Evolutionary conservation across 2,329 filamentous ascomycete species (phyloP).

Genomic region (Penicillium capsulatum): DNA sequence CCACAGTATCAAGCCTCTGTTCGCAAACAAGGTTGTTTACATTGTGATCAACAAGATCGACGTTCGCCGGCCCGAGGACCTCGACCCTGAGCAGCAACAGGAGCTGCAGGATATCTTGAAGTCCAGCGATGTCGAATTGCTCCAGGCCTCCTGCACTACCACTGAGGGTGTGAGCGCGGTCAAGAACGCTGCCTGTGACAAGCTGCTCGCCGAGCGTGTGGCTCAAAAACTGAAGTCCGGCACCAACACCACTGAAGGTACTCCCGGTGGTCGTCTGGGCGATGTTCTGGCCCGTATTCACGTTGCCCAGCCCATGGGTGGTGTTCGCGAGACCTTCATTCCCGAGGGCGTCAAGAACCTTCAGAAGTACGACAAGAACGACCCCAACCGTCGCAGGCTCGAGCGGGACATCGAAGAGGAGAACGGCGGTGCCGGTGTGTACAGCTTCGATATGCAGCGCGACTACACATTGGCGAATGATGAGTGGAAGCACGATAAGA

Average conservation of each 20-base stretch:
- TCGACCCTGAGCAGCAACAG: constrained; percentile 72
- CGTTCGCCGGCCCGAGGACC: constrained; percentile 77
- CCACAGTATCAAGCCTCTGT: constrained; percentile 93
- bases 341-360: constrained; percentile 75
- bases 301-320: constrained; percentile 88
- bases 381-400: constrained; percentile 74
- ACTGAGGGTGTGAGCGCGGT: constrained; percentile 90
- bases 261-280: constrained; percentile 73
- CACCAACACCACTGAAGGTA: constrained; percentile 70
- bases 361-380: constrained; percentile 85
- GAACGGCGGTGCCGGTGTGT: constrained; percentile 92
- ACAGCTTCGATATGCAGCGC: constrained; percentile 85
- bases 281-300: constrained; percentile 93
- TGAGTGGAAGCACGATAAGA: constrained; percentile 94
- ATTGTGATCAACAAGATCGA: constrained; percentile 99
- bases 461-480: constrained; percentile 83
- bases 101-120: constrained; percentile 77
- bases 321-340: constrained; percentile 77
- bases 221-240: constrained; percentile 91
- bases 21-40: constrained; percentile 95
- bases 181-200: constrained; percentile 91
- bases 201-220: constrained; percentile 86
- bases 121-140: constrained; percentile 82
- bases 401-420: constrained; percentile 86
- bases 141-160: constrained; percentile 92